Percentiles rank a stretch among this genome's conserved stretches.
These are phyloP conservation scores for Cucurbita pepo DNA, from an alignment of 306 rosid species.

Conservation along the genomic window DNA sequence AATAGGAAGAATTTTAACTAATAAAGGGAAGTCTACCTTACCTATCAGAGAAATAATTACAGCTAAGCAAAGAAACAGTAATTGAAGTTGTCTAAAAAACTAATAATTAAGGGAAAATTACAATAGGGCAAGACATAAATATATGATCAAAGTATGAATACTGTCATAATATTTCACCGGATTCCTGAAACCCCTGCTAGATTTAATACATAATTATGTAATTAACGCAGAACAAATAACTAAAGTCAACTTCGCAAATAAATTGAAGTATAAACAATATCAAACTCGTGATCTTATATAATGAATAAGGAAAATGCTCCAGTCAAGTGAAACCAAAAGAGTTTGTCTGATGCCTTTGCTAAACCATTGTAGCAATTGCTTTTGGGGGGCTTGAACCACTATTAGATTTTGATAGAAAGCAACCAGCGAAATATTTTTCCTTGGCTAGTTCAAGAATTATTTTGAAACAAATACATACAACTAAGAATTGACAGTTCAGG, in stretches of 20 bases:
- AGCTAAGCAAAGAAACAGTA: neutral
- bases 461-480: neutral
- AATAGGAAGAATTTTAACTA: neutral
- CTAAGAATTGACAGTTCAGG: neutral
- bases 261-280: neutral
- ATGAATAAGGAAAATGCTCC: neutral
- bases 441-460: neutral
- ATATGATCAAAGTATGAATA: neutral
- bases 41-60: neutral
- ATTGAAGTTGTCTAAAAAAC: neutral
- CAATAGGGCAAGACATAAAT: neutral
- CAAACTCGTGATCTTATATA: neutral
- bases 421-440: neutral
- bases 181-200: neutral
- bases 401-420: neutral
- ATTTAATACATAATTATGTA: neutral
- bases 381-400: neutral
- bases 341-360: neutral
- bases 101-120: neutral
- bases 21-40: neutral
- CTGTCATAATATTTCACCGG: neutral
- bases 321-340: constrained; percentile 1
- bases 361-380: neutral
- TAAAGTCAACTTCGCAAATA: neutral
- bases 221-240: neutral